Percentiles rank a stretch among this genome's conserved stretches.
Evolutionary conservation across 345 rosid genomes (phyloP).

Genomic region (Bruguiera parviflora): DNA sequence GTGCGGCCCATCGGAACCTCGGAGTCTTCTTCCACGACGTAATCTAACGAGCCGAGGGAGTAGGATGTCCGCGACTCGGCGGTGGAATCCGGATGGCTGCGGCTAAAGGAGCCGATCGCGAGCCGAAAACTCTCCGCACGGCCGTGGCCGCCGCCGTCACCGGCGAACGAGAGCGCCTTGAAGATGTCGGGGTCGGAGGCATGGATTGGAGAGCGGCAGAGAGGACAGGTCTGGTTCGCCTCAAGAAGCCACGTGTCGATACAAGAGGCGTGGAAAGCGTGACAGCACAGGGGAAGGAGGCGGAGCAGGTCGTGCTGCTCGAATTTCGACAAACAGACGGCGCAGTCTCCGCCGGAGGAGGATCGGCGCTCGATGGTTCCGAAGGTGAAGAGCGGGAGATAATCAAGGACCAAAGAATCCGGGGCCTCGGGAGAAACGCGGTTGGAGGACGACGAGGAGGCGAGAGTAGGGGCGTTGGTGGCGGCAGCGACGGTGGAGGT

Average conservation of each 20-base stretch:
- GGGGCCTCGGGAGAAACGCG: slow-evolving; percentile 52
- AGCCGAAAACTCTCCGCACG: slow-evolving; percentile 62
- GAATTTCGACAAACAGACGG: slow-evolving; percentile 80
- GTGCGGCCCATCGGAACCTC: slow-evolving; percentile 50
- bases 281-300: slow-evolving; percentile 81
- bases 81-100: slow-evolving; percentile 27
- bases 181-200: slow-evolving; percentile 63
- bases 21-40: slow-evolving; percentile 66
- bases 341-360: slow-evolving; percentile 54
- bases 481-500: slow-evolving; percentile 9
- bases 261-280: slow-evolving; percentile 81
- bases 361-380: slow-evolving; percentile 65
- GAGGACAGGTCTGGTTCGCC: slow-evolving; percentile 79
- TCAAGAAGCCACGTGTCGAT: slow-evolving; percentile 75
- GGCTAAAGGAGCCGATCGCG: slow-evolving; percentile 90
- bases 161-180: slow-evolving; percentile 37
- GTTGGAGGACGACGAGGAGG: slow-evolving; percentile 23
- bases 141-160: background rate
- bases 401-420: slow-evolving; percentile 39
- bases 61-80: slow-evolving; percentile 47
- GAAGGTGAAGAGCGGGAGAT: slow-evolving; percentile 78
- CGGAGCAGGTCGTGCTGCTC: slow-evolving; percentile 74
- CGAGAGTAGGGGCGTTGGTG: slow-evolving; percentile 20
- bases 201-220: slow-evolving; percentile 71
- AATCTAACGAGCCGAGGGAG: slow-evolving; percentile 83